Evolutionary conservation across 345 rosid genomes (phyloP).

Genomic region (Pelargonium nanum): DNA sequence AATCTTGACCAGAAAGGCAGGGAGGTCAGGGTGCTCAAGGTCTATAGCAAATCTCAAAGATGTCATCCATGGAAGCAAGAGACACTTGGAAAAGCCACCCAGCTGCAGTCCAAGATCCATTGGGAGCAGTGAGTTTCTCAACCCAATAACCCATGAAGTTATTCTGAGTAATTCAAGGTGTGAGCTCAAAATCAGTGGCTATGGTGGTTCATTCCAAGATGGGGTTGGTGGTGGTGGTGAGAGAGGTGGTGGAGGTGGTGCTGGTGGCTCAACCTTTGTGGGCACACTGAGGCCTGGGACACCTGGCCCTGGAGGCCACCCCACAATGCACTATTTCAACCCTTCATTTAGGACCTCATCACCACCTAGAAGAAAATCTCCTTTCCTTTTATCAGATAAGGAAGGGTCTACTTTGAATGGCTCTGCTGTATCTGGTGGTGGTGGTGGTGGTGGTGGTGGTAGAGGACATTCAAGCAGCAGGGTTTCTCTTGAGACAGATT

Average conservation of each 20-base stretch:
- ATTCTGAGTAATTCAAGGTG: slow-evolving; percentile 83
- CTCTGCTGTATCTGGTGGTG: slow-evolving; percentile 17
- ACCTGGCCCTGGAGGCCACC: slow-evolving; percentile 61
- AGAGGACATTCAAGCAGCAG: slow-evolving; percentile 37
- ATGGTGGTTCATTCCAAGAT: slow-evolving; percentile 42
- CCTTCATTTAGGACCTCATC: slow-evolving; percentile 44
- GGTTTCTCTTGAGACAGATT: slow-evolving; percentile 50
- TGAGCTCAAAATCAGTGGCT: slow-evolving; percentile 89
- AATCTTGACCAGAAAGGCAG: slow-evolving; percentile 53
- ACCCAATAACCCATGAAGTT: slow-evolving; percentile 95
- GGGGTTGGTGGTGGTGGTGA: slow-evolving; percentile 26
- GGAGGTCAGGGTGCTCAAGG: slow-evolving; percentile 95
- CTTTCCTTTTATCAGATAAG: slow-evolving; percentile 33
- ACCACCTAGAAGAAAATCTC: slow-evolving; percentile 49
- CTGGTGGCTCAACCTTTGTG: slow-evolving; percentile 41
- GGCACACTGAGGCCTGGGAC: slow-evolving; percentile 89
- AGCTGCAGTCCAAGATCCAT: slow-evolving; percentile 96
- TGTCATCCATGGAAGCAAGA: slow-evolving; percentile 96
- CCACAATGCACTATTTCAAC: slow-evolving; percentile 64
- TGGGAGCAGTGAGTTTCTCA: slow-evolving; percentile 96
- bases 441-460: slow-evolving; percentile 9
- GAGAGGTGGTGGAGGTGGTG: slow-evolving; percentile 3
- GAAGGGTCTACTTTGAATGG: slow-evolving; percentile 42
- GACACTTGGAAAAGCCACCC: slow-evolving; percentile 79
- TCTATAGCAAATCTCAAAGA: slow-evolving; percentile 96